Base-by-base conservation (phyloP, 495 filamentous ascomycete genomes). In the Thozetella sp. region DNA sequence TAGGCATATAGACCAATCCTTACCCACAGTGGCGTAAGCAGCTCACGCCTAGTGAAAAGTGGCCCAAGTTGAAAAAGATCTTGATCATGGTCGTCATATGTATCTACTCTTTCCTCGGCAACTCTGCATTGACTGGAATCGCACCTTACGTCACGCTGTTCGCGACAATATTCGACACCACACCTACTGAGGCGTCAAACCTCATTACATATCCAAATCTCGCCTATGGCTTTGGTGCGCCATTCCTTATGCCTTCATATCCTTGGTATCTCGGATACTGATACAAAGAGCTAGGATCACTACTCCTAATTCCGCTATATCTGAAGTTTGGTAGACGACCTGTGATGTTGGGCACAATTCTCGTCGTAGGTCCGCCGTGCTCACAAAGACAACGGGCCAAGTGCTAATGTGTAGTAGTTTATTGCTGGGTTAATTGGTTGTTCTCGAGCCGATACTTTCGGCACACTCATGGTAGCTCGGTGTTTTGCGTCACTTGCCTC, bases 161-260 rank as follows among this genome's bases (percentile, higher is more conserved):
- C 63, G 72, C 82, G 11, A 70, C 81, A 45, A 81, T 83, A 61
- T 89, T 87, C 63, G 67, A 63, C 1, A 78, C 87, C 52, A 68
- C 79, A 0, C 70, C 76, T 2, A 78, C 75, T 3, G 72, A 65
- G 20, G 84, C 86, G 0, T 85, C 82, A 2, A 81, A 83, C 13
- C 63, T 89, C 43, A 72, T 89, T 57, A 84, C 79, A 15, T 89
- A 89, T 66, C 80, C 86, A 0, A 89, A 88, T 63, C 73, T 89
- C 30, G 84, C 82, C 9, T 89, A 84, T 70, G 86, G 86, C 0
- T 83, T 87, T 60, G 83, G 85, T 78, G 56, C 13, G 64, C 60
- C 11, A 11, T n/a, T 25, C 13, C 2, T 19, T n/a, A n/a, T n/a
- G n/a, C 30, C 30, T 17, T 37, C 17, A 9, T 37, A 37, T 37